These are phyloP conservation scores for Podaxis pistillaris DNA, from an alignment of 768 basidiomycete genomes.

Conservation along the genomic window DNA sequence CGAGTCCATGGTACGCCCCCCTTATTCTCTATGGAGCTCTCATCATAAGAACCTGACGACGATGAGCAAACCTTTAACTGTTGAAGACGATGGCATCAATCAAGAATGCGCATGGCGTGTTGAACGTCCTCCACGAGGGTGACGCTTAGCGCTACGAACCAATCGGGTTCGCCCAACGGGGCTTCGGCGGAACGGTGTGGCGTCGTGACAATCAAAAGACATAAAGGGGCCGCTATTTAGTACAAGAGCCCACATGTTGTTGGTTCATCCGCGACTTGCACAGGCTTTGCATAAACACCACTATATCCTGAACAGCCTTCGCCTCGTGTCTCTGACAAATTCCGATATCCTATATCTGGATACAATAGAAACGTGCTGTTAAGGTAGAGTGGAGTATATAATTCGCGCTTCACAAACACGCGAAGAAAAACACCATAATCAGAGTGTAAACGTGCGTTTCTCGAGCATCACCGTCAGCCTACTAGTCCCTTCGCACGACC, in stretches of 20 bases:
- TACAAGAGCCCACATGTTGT: constrained; percentile 11
- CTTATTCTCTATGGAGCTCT: neutral
- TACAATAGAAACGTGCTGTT: constrained; percentile 8
- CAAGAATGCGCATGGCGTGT: neutral
- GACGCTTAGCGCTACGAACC: neutral
- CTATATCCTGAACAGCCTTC: neutral
- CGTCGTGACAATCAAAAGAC: constrained; percentile 15
- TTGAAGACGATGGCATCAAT: neutral
- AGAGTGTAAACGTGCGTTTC: neutral
- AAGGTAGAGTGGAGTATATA: constrained; percentile 9
- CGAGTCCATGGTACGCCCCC: neutral
- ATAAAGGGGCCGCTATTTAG: constrained; percentile 11
- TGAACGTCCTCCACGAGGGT: constrained; percentile 1
- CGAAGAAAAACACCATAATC: neutral
- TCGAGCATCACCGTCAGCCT: neutral
- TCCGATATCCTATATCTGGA: neutral
- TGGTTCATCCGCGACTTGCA: constrained; percentile 2
- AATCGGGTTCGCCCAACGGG: constrained; percentile 6
- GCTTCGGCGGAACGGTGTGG: constrained; percentile 11
- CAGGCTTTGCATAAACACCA: neutral
- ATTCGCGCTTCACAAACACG: neutral
- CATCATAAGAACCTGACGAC: constrained; percentile 1
- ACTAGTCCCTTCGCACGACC: neutral
- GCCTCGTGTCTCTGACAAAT: neutral
- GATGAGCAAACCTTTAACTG: neutral